Evolutionary conservation across 179 eudicot genomes (phyloP).

Genomic region (Carnegiea gigantea): DNA sequence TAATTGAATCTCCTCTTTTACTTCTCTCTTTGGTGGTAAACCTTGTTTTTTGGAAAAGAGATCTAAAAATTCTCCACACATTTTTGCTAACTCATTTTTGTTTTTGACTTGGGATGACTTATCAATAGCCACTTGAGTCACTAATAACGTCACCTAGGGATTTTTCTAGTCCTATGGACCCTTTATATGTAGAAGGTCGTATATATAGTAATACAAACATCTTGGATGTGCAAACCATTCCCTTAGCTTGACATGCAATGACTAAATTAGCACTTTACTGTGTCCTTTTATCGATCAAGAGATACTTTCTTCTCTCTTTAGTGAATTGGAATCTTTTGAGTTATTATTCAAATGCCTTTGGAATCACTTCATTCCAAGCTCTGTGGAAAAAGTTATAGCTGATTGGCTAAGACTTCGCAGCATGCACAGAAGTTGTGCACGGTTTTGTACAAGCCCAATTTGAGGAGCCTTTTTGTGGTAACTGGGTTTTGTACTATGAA

Average conservation of each 20-base stretch:
- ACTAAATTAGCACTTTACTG: too few species aligned
- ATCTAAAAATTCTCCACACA: neutral
- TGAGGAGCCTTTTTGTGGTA: neutral
- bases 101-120: neutral
- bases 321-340: neutral
- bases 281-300: neutral
- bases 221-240: too few species aligned
- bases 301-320: neutral
- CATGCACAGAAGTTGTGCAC: too few species aligned
- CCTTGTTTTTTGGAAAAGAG: neutral
- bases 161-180: neutral
- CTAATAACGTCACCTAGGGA: neutral
- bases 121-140: neutral
- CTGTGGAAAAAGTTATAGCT: too few species aligned
- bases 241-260: too few species aligned
- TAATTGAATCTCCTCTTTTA: neutral
- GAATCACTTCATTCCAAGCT: too few species aligned
- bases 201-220: neutral
- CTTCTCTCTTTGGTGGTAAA: neutral
- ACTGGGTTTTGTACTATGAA: too few species aligned
- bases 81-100: neutral
- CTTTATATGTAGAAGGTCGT: neutral
- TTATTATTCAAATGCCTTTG: too few species aligned
- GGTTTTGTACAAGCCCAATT: too few species aligned
- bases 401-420: too few species aligned